Evolutionary conservation across 108 stramenopile genomes (phyloP).

Genomic region (Asterionellopsis glacialis): DNA sequence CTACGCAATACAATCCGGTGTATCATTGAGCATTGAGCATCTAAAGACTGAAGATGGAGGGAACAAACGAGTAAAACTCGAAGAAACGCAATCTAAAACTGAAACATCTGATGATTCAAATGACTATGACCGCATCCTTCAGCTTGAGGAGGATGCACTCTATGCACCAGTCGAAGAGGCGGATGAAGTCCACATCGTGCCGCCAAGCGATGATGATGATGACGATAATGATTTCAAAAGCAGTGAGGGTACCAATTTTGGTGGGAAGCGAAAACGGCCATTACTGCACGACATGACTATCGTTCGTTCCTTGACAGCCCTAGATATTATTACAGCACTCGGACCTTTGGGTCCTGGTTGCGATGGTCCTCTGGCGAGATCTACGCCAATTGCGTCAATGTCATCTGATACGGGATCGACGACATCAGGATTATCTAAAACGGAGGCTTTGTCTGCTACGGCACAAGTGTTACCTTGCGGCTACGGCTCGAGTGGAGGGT

Average conservation of each 20-base stretch:
- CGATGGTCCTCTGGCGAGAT: constrained; percentile 44
- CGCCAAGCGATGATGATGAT: constrained; percentile 56
- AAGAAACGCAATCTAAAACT: constrained; percentile 9
- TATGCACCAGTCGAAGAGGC: constrained; percentile 34
- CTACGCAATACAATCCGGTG: constrained; percentile 36
- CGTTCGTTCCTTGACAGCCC: constrained; percentile 46
- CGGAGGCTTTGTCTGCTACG: constrained; percentile 19
- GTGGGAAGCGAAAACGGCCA: constrained; percentile 2
- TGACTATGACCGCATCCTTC: constrained; percentile 40
- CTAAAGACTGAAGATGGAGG: neutral
- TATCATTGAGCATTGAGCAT: constrained; percentile 4
- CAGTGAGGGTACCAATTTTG: neutral
- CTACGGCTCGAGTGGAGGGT: constrained; percentile 70
- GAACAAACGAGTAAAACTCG: constrained; percentile 14
- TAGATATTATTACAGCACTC: constrained; percentile 69
- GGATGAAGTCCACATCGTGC: constrained; percentile 24
- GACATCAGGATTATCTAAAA: neutral
- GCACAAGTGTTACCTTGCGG: constrained; percentile 78
- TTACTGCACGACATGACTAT: constrained; percentile 19
- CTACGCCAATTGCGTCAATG: neutral
- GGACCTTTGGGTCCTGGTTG: constrained; percentile 78
- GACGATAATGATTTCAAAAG: constrained; percentile 13
- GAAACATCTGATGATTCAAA: neutral
- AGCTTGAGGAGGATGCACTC: constrained; percentile 70
- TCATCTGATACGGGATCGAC: neutral